These are phyloP conservation scores for Teunomyces panamensis DNA, from an alignment of 805 yeast species.

Conservation along the genomic window DNA sequence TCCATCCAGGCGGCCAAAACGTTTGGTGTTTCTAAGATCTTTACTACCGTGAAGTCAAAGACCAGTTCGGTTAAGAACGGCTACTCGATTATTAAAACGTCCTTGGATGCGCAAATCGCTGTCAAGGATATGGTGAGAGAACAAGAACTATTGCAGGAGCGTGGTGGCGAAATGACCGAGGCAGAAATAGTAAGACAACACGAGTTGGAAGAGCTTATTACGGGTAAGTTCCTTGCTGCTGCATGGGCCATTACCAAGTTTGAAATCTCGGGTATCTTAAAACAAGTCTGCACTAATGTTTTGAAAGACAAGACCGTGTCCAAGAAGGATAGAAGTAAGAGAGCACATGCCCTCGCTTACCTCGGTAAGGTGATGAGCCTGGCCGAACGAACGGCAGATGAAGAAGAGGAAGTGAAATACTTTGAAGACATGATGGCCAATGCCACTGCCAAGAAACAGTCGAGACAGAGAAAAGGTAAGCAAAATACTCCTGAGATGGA, in stretches of 20 bases:
- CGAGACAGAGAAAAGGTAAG: constrained; percentile 17
- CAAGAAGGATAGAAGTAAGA: constrained; percentile 57
- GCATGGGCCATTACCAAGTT: constrained; percentile 93
- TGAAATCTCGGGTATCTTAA: constrained; percentile 86
- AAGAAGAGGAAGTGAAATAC: constrained; percentile 86
- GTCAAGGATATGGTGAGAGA: constrained; percentile 66
- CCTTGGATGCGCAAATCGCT: constrained; percentile 81
- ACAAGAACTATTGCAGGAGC: constrained; percentile 46
- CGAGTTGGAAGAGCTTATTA: constrained; percentile 75
- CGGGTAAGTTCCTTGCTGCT: constrained; percentile 88
- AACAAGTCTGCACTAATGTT: constrained; percentile 54
- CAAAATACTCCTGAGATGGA: constrained; percentile 20
- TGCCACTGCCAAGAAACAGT: constrained; percentile 55
- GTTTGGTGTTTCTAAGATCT: constrained; percentile 82
- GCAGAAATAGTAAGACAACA: constrained; percentile 44
- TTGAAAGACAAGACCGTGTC: constrained; percentile 58
- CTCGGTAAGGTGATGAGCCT: constrained; percentile 68
- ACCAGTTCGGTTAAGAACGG: constrained; percentile 83
- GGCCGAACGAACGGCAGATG: constrained; percentile 76
- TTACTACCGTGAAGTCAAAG: constrained; percentile 77
- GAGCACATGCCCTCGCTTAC: constrained; percentile 76
- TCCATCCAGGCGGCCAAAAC: constrained; percentile 73
- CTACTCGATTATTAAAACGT: constrained; percentile 75
- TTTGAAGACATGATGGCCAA: constrained; percentile 93
- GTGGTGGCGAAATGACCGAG: constrained; percentile 28